Evolutionary conservation across 495 filamentous ascomycete species (phyloP).

Genomic region (Aspergillus avenaceus): DNA sequence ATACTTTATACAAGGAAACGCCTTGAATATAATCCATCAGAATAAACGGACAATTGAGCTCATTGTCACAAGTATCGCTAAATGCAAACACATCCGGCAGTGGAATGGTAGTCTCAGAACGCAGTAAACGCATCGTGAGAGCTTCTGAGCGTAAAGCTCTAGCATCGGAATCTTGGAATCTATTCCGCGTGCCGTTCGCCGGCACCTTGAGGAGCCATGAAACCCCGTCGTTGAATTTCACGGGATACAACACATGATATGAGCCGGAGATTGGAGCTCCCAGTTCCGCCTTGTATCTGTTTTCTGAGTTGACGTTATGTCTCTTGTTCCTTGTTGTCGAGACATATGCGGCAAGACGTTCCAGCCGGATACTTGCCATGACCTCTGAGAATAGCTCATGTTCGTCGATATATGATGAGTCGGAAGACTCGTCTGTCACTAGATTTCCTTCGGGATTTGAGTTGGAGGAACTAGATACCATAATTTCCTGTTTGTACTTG

Average conservation of each 20-base stretch:
- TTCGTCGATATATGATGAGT: not conserved
- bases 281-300: too few relatives aligned
- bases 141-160: constrained; percentile 22
- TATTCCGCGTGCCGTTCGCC: constrained; percentile 14
- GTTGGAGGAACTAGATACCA: not conserved
- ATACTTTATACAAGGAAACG: constrained; percentile 16
- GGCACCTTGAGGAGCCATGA: constrained; percentile 15
- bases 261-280: not conserved
- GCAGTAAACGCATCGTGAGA: constrained; percentile 24
- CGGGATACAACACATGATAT: constrained; percentile 1
- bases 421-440: not conserved
- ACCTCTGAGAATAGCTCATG: not conserved
- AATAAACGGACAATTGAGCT: constrained; percentile 19
- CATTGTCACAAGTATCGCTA: not conserved
- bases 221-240: not conserved
- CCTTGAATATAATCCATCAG: constrained; percentile 25
- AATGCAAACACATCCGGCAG: constrained; percentile 22
- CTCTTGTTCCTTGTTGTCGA: too few relatives aligned
- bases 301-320: too few relatives aligned
- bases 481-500: not conserved
- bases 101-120: constrained; percentile 24
- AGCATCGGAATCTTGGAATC: constrained; percentile 19
- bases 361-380: not conserved
- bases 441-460: not conserved
- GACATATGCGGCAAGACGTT: not conserved